Evolutionary conservation across 1,284 basidiomycete species (phyloP).

Genomic region (Ustilago cynodontis): DNA sequence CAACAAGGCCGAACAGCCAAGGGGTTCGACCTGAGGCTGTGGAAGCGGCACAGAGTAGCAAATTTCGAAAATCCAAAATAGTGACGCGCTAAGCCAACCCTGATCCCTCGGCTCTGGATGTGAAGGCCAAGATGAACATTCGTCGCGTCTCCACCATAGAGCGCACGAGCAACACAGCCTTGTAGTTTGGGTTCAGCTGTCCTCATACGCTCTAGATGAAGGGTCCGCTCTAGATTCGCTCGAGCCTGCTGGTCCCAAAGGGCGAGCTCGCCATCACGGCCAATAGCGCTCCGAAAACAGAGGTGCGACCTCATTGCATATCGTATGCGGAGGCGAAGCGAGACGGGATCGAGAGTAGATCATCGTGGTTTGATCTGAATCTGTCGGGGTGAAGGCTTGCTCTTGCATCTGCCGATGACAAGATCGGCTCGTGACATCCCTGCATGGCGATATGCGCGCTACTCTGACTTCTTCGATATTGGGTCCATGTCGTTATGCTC

Average conservation of each 20-base stretch:
- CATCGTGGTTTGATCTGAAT: neutral
- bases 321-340: neutral
- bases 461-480: neutral
- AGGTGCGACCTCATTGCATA: neutral
- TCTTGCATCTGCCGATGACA: constrained; percentile 4
- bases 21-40: neutral
- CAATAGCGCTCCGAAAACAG: neutral
- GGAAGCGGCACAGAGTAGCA: neutral
- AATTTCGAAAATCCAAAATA: constrained; percentile 1
- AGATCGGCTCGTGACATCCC: neutral
- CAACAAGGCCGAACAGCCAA: neutral
- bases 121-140: neutral
- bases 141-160: neutral
- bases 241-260: neutral
- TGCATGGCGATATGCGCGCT: neutral
- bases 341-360: neutral
- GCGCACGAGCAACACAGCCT: constrained; percentile 3
- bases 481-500: neutral
- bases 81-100: constrained; percentile 10
- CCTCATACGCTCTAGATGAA: neutral
- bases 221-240: neutral
- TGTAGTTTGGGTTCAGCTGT: neutral
- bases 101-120: neutral
- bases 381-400: neutral
- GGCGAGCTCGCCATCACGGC: constrained; percentile 1